Evolutionary conservation across 345 rosid genomes (phyloP), one percentile per base, ranked within the genome.

Genomic region (Salix koriyanagi): DNA sequence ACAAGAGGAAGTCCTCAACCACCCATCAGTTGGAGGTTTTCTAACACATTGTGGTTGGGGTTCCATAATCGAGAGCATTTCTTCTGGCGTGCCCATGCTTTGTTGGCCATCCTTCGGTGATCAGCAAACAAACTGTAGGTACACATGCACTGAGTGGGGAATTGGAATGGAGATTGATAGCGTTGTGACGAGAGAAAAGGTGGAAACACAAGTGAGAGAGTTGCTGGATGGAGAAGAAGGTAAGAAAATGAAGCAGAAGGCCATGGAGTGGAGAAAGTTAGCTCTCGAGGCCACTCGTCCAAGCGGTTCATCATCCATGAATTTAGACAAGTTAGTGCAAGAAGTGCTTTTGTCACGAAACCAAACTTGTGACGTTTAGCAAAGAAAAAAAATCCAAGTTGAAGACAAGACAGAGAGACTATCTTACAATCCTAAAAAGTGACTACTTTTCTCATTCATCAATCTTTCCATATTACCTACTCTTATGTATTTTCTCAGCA

Each of bases 21-120:
- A 56, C 25, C 61, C 25, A 3, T 7, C 25, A 2, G 1, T 56
- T n/a, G 61, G 61, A 56, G 26, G 14, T 56, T n/a, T 8, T 1
- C 0, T 56, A 1, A 56, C 28, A n/a, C 62, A 56, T n/a, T 2
- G 62, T 0, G 13, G 73, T 2, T 71, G 79, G 79, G 54, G 54
- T 66, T 80, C 79, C 18, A 77, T 76, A 19, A 37, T 77, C 0
- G 76, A 77, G 26, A 77, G 80, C 71, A 64, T 77, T n/a, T 37
- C 72, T 30, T 14, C 44, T 14, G 73, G 81, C 0, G 73, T 78
- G 5, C 77, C 81, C 0, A 78, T 67, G 81, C 34, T 73, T 65
- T 78, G 73, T 16, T 70, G 76, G 81, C 77, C 81, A 1, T 78
- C 56, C 30, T 56, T 14, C 4, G 76, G 42, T 7, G 81, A 78